Evolutionary conservation across 225 moss, liverwort and hornwort genomes (phyloP), one percentile per base, ranked within the genome.

Genomic region (Bryoerythrophyllum caledonicum): DNA sequence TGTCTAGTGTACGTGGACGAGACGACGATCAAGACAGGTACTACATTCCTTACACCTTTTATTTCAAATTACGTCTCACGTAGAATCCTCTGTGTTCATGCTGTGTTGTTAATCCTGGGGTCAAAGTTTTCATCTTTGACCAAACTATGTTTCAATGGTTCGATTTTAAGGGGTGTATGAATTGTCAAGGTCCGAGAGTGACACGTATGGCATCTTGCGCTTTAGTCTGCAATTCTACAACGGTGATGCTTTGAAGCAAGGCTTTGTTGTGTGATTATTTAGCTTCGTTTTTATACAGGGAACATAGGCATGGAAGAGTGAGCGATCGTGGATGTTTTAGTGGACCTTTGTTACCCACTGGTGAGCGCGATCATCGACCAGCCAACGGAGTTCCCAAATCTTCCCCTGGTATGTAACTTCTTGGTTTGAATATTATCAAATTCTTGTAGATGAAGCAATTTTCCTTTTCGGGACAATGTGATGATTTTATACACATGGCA

Each of bases 1-100:
- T 66, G 17, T 27, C 60, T 38, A 69, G 80, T 68, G 66, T 30
- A 71, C 72, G 81, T 21, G 82, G 77, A 72, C 84, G 90, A 34
- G 93, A 92, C 24, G 93, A 90, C 55, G 90, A 96, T 64, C 86
- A 81, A 40, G 94, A 94, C 67, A 85, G 82, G 83, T 89, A 61
- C 46, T 68, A 75, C 58, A 69, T 57, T 64, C 74, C 60, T 65
- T 60, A 70, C 60, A 32, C 57, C 51, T 30, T 46, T 17, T 24
- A 21, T 73, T 66, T 74, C 37, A 37, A 53, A 62, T 59, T 15
- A 59, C 57, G 37, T 63, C 56, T 55, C 43, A 8, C 9, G 46
- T 49, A 17, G 19, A 49, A 49, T 49, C 6, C 14, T 32, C 21
- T 57, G 14, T 15, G 32, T 66, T 12, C 49, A 19, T 67, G n/a